These are phyloP conservation scores for Gloeophyllum trabeum DNA, from an alignment of 768 basidiomycete species.

Conservation along the genomic window DNA sequence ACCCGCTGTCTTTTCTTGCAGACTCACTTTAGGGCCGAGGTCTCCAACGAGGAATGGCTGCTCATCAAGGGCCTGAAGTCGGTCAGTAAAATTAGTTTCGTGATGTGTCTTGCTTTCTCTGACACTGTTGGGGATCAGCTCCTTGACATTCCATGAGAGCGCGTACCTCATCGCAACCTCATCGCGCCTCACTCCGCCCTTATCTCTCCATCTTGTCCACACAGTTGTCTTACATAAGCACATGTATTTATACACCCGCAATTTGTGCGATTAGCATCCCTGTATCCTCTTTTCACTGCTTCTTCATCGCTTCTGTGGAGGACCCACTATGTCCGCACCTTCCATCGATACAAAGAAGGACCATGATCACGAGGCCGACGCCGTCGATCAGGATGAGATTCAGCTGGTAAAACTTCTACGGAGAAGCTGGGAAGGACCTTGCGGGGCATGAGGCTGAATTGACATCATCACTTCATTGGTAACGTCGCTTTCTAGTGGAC, in stretches of 20 bases:
- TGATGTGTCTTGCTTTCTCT: not conserved
- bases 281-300: constrained; percentile 4
- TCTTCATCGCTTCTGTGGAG: not conserved
- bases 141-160: not conserved
- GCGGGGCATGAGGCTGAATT: constrained; percentile 20
- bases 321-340: not conserved
- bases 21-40: constrained; percentile 82
- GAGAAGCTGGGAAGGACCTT: constrained; percentile 15
- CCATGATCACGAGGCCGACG: constrained; percentile 12
- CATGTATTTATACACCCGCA: constrained; percentile 12
- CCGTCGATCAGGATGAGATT: constrained; percentile 33
- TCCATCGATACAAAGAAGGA: constrained; percentile 6
- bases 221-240: constrained; percentile 11
- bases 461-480: constrained; percentile 50
- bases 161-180: too few relatives aligned
- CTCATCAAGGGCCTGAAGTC: constrained; percentile 83
- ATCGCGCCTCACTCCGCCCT: constrained; percentile 4
- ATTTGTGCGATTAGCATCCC: not conserved
- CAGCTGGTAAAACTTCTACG: constrained; percentile 40
- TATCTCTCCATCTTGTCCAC: constrained; percentile 1
- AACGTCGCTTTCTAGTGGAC: constrained; percentile 59
- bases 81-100: too few relatives aligned
- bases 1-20: constrained; percentile 19
- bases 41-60: constrained; percentile 85
- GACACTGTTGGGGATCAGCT: not conserved